phyloP scores from a whole-genome alignment of 306 rosid genomes.

The Macrotyloma uniflorum region DNA sequence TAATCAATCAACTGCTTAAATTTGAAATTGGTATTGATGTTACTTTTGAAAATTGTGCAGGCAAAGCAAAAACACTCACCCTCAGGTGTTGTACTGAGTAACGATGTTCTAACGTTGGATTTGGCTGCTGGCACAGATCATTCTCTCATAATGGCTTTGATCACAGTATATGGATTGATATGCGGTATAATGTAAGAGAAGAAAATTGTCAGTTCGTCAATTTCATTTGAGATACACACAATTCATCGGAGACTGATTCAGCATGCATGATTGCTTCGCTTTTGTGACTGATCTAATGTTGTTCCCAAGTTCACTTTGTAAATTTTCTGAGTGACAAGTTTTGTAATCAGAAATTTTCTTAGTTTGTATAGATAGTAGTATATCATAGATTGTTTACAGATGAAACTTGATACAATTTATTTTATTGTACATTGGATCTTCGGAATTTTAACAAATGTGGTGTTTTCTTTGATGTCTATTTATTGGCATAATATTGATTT shows the following conservation, averaged over 20 bases:
- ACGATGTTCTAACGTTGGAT: slow-evolving; percentile 69
- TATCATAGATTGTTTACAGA: slow-evolving; percentile 8
- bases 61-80: slow-evolving; percentile 62
- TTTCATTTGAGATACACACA: slow-evolving; percentile 15
- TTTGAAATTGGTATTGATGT: slow-evolving; percentile 19
- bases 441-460: not conserved
- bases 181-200: slow-evolving; percentile 58
- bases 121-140: slow-evolving; percentile 56
- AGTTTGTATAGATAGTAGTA: slow-evolving; percentile 3
- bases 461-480: too few species aligned
- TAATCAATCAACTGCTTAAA: not conserved
- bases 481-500: too few species aligned
- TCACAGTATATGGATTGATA: slow-evolving; percentile 67
- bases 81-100: slow-evolving; percentile 62
- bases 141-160: slow-evolving; percentile 67
- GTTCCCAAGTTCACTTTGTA: slow-evolving; percentile 10
- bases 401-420: not conserved
- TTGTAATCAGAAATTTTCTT: slow-evolving; percentile 31
- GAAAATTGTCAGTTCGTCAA: not conserved
- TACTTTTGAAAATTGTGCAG: slow-evolving; percentile 43
- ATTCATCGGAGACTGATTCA: slow-evolving; percentile 10
- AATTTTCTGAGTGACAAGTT: slow-evolving; percentile 25
- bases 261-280: not conserved
- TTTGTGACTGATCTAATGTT: not conserved
- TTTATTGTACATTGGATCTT: slow-evolving; percentile 2